phyloP scores from a whole-genome alignment of 2,329 filamentous ascomycete species.

The Pyrenophora seminiperda region DNA sequence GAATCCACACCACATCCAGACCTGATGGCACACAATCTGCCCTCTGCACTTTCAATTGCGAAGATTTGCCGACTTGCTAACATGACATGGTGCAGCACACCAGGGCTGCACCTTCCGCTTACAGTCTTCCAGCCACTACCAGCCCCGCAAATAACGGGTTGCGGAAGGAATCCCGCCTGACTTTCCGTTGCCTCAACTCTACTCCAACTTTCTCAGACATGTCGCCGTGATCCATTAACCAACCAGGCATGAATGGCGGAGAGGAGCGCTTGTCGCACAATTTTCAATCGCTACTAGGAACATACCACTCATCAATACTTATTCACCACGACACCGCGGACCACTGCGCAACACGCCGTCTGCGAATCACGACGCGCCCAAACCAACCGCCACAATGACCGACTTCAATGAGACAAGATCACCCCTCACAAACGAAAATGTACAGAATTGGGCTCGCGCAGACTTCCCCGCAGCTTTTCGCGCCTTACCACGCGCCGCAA shows the following conservation, averaged over 20 bases:
- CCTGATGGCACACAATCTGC: not conserved
- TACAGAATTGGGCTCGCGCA: conserved; percentile 30
- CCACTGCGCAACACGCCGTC: conserved; percentile 1
- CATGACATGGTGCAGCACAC: conserved; percentile 9
- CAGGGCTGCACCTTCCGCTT: conserved; percentile 13
- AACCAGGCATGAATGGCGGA: conserved; percentile 14
- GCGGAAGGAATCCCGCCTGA: conserved; percentile 19
- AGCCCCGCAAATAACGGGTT: conserved; percentile 19
- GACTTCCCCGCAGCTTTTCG: conserved; percentile 29
- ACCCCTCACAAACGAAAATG: conserved; percentile 31
- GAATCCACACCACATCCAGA: not conserved
- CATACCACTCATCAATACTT: not conserved
- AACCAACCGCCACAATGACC: conserved; percentile 25
- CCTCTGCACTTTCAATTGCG: not conserved
- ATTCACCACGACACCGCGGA: conserved; percentile 5
- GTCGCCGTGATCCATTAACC: conserved; percentile 10
- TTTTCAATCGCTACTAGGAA: conserved; percentile 4
- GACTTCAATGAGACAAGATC: conserved; percentile 35
- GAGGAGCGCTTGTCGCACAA: conserved; percentile 9
- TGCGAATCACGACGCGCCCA: conserved; percentile 11
- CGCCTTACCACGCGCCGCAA: conserved; percentile 24
- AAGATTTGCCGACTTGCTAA: conserved; percentile 3
- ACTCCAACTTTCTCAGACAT: conserved; percentile 9
- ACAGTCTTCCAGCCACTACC: conserved; percentile 13
- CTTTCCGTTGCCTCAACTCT: conserved; percentile 10